Evolutionary conservation across 805 yeast genomes (phyloP), one percentile per base, ranked within the genome.

Genomic region (Wickerhamomyces strasburgensis): DNA sequence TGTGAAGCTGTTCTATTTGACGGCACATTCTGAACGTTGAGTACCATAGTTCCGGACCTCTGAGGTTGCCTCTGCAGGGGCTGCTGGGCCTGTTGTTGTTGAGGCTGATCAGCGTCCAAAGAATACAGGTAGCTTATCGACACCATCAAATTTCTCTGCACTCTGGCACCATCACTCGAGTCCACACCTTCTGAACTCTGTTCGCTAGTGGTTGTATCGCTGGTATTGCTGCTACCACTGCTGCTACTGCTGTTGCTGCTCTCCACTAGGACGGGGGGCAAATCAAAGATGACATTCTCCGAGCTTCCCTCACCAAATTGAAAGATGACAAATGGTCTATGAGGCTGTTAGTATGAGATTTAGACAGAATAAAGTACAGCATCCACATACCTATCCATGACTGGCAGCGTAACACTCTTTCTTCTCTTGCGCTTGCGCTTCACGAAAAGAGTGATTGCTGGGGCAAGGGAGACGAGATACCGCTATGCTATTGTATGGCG

Each of bases 11-110:
- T 81, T 36, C 80, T 75, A 40, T 75, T 74, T 14, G 68, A 58
- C 0, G 80, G 72, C 29, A 76, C 76, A 48, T 80, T 78, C n/a
- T 88, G 85, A 21, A 82, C 74, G 28, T 80, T 75, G 48, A 82
- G 60, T 24, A 79, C 69, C 25, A 82, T 61, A 2, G 83, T 72
- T 0, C 86, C 86, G 1, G 77, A 62, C 29, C 73, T 61, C 13
- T 31, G 33, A 21, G 11, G 19, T 14, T n/a, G 30, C 32, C 9
- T 26, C 38, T 32, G 4, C 14, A 19, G 29, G 24, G 16, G 26
- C 37, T 14, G 6, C n/a, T 15, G 19, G 16, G 28, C 18, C 26
- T 5, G 21, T n/a, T n/a, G n/a, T n/a, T n/a, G n/a, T n/a, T n/a
- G n/a, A n/a, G n/a, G n/a, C n/a, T n/a, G n/a, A n/a, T 21, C 16